Conservation (phyloP, 257 asterid genomes). For the Nyctanthes arbortristis region DNA sequence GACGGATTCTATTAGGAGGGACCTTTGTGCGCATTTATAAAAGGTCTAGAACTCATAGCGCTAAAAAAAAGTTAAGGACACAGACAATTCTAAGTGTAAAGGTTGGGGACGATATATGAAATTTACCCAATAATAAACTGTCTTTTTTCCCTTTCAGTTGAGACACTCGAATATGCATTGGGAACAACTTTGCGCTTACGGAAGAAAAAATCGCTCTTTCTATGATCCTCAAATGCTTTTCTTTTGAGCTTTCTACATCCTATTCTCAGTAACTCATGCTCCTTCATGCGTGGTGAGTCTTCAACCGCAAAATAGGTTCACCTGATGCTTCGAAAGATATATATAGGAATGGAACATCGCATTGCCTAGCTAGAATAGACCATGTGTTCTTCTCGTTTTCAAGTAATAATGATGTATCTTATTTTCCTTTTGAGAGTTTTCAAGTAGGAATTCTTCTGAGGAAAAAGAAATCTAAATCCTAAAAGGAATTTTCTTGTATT, state of each 20-base stretch:
- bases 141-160: constrained; percentile 48
- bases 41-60: no score
- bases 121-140: constrained; percentile 37
- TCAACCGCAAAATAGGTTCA: constrained; percentile 44
- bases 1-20: no score
- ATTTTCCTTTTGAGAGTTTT: no score
- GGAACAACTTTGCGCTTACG: constrained; percentile 47
- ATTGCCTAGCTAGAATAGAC: no score
- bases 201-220: constrained; percentile 47
- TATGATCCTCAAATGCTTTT: constrained; percentile 36
- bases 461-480: no score
- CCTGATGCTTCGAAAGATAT: constrained; percentile 26
- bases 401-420: no score
- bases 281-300: constrained; percentile 45
- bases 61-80: constrained; percentile 56
- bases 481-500: no score
- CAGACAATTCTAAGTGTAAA: constrained; percentile 48
- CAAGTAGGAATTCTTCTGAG: no score
- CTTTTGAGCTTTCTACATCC: constrained; percentile 47
- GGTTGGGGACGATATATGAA: no score
- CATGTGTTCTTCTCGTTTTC: no score
- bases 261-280: constrained; percentile 50
- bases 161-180: constrained; percentile 53
- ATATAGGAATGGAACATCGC: background rate
- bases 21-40: no score